Evolutionary conservation across 768 basidiomycete genomes (phyloP), one percentile per base, ranked within the genome.

Genomic region (Fomitopsis pulvina): DNA sequence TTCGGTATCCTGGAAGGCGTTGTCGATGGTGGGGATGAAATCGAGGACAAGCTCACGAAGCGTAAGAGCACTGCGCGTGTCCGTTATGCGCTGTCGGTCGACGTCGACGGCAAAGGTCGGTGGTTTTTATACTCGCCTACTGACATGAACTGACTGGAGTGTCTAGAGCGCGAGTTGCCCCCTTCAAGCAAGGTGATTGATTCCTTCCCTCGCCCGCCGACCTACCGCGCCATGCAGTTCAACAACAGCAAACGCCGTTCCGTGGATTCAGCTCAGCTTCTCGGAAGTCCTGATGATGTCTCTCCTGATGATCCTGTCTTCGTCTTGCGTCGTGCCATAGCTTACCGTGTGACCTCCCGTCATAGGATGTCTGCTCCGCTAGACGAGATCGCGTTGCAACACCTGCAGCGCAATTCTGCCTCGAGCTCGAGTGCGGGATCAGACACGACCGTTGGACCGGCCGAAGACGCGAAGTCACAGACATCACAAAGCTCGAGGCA

Each of bases 1-100:
- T 97, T 98, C 61, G 96, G 96, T 2, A 96, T 99, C 49, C 71
- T 80, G 29, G 95, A 96, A 32, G 96, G 94, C n/a, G 92, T 99
- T 1, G 95, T 98, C 2, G 94, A 97, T 64, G 96, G 96, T 2
- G 96, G 96, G 1, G 96, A 99, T 64, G 95, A 97, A 60, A 80
- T 99, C 1, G 96, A 99, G 66, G 95, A 97, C 63, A 93, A 95
- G 63, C 72, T 83, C 28, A 74, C 79, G 6, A 92, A 92, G 68
- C 73, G 93, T 51, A 75, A 85, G 55, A 95, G 91, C 62, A 73
- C 79, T 6, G 66, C 78, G 8, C 76, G 89, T 50, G 88, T 97
- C 29, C 76, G 92, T 48, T 98, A 98, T 64, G 79, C 79, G n/a
- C 69, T 99, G 48, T 72, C 76, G 10, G 77, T 84, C 21, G 71